Conservation (phyloP, 495 filamentous ascomycete genomes). For the Staphylotrichum longicolle region DNA sequence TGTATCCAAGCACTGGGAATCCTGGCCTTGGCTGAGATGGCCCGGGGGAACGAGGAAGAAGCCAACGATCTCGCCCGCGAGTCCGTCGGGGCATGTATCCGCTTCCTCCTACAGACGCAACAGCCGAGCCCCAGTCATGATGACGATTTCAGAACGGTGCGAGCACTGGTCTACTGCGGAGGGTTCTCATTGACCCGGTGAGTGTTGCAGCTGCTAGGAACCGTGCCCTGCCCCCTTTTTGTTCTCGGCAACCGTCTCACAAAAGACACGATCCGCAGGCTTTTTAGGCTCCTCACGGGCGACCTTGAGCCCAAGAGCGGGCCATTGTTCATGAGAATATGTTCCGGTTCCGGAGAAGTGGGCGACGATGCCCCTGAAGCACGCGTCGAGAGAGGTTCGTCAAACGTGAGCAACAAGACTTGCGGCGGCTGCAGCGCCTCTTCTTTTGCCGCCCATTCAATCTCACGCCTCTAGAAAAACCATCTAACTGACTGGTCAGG, state of each 20-base stretch:
- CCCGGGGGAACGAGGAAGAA: conserved; percentile 29
- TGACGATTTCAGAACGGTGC: conserved; percentile 22
- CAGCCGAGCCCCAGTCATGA: not conserved
- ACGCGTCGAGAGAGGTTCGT: conserved; percentile 31
- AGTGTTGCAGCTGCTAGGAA: not conserved
- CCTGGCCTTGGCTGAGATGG: conserved; percentile 30
- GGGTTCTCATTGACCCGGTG: conserved; percentile 30
- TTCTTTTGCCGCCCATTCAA: too few species aligned
- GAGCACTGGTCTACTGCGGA: conserved; percentile 30
- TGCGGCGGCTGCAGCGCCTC: too few species aligned
- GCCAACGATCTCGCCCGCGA: conserved; percentile 27
- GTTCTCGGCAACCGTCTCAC: not conserved
- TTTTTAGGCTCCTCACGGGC: conserved; percentile 28
- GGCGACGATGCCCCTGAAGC: conserved; percentile 28
- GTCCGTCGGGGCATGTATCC: conserved; percentile 28
- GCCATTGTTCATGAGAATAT: conserved; percentile 32
- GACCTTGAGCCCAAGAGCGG: conserved; percentile 29
- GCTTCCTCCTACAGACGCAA: conserved; percentile 21
- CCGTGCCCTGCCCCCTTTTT: not conserved
- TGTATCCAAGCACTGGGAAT: conserved; percentile 31
- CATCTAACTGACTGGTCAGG: conserved; percentile 13
- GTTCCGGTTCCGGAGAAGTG: conserved; percentile 16
- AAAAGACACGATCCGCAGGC: conserved; percentile 8
- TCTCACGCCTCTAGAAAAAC: not conserved
- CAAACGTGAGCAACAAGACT: too few species aligned